These are phyloP conservation scores for Boletus sensibilis DNA, from an alignment of 768 basidiomycete genomes.

Conservation along the genomic window DNA sequence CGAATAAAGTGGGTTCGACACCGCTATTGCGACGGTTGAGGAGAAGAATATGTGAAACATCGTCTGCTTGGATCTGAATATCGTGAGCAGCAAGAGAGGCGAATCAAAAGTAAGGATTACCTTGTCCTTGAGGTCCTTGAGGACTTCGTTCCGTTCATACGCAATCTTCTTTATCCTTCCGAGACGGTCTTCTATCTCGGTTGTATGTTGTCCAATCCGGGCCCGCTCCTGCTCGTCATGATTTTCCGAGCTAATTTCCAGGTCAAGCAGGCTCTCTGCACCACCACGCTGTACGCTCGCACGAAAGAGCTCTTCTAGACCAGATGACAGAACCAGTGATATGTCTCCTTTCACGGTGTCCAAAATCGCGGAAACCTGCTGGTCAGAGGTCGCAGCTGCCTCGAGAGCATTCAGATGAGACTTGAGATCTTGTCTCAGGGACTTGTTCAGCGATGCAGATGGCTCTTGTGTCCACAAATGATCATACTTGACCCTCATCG, in stretches of 20 bases:
- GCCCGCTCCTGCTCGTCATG: slow-evolving; percentile 66
- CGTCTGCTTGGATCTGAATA: slow-evolving; percentile 87
- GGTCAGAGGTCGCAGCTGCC: slow-evolving; percentile 76
- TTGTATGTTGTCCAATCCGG: slow-evolving; percentile 64
- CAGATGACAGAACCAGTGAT: slow-evolving; percentile 53
- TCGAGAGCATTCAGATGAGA: slow-evolving; percentile 68
- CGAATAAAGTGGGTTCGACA: slow-evolving; percentile 86
- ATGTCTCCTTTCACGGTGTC: slow-evolving; percentile 66
- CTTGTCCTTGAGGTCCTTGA: slow-evolving; percentile 97
- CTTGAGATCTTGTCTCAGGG: slow-evolving; percentile 75
- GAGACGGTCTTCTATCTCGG: slow-evolving; percentile 76
- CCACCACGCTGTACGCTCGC: slow-evolving; percentile 45
- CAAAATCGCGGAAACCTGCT: slow-evolving; percentile 75
- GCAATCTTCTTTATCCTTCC: slow-evolving; percentile 79
- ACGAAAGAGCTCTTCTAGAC: slow-evolving; percentile 62
- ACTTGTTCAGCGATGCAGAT: slow-evolving; percentile 68
- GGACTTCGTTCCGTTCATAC: slow-evolving; percentile 78
- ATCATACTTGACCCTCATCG: slow-evolving; percentile 82
- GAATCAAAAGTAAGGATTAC: slow-evolving; percentile 37
- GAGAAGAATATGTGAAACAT: slow-evolving; percentile 91
- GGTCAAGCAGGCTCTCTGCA: slow-evolving; percentile 59
- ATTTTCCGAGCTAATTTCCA: slow-evolving; percentile 62
- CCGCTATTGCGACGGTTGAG: slow-evolving; percentile 83
- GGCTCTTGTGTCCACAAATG: slow-evolving; percentile 87
- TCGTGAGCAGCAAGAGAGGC: neutral